Evolutionary conservation across 768 basidiomycete genomes (phyloP), one percentile per base, ranked within the genome.

Genomic region (Kwoniella newhampshirensis): DNA sequence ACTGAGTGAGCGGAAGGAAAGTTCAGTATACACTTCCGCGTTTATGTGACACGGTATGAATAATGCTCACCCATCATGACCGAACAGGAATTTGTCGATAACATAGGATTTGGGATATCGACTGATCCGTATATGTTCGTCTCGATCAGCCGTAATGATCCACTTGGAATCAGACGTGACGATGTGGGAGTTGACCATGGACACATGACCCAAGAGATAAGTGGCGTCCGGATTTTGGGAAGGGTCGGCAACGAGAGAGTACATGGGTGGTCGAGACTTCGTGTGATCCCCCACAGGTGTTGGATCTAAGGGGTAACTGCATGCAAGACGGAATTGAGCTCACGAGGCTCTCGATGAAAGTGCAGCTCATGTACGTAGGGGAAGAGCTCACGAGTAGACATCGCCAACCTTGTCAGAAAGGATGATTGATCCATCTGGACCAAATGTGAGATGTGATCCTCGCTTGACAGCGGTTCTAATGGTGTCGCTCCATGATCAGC

Each of bases 391-490:
- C 89, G 84, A 84, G 78, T 91, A 94, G 37, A 94, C 82, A 70
- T 97, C 94, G 0, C 94, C 94, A 61, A 96, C 93, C 77, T 96
- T 97, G 77, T 99, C 94, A 1, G 90, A 84, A 12, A 89, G 84
- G 1, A 97, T 74, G 57, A 99, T 85, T 0, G 82, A 84, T 59
- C 81, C 82, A 41, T 85, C 81, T 4, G 70, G 77, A 0, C 86
- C 85, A 64, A 96, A 85, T 0, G 77, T 73, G 25, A 96, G 70
- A 1, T 79, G 80, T 0, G 90, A 91, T 0, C 89, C 85, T 57
- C 86, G 86, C 77, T 97, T 97, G 0, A 88, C 85, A 1, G 93
- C 79, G 59, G 88, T 86, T 43, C 93, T 92, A 51, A n/a, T 32
- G 13, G 6, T 32, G 32, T 32, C n/a, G 32, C 32, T 43, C 30